phyloP scores from a whole-genome alignment of 352 stramenopile species.

The Pythium insidiosum region DNA sequence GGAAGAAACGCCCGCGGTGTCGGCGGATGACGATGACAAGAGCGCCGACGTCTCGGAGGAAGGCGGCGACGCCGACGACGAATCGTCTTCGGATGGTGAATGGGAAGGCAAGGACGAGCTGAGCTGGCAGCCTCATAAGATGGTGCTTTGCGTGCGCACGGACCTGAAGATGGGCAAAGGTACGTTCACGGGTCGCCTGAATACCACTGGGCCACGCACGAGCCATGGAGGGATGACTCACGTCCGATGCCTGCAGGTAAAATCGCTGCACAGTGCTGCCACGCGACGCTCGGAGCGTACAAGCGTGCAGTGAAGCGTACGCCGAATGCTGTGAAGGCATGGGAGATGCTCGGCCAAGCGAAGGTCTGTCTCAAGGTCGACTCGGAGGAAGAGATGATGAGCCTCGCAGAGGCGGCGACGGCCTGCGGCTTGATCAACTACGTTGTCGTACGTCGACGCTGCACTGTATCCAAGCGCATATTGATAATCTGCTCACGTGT shows the following conservation, averaged over 20 bases:
- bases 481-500: neutral
- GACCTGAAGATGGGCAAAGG: conserved; percentile 96
- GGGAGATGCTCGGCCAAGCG: conserved; percentile 79
- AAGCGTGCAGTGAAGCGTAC: conserved; percentile 85
- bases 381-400: conserved; percentile 76
- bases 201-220: neutral
- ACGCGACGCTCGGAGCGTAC: conserved; percentile 92
- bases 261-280: conserved; percentile 81
- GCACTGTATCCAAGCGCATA: neutral
- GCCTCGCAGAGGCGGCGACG: conserved; percentile 48
- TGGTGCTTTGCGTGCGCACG: conserved; percentile 94
- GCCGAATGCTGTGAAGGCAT: conserved; percentile 54
- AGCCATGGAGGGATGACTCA: neutral
- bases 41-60: neutral
- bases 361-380: conserved; percentile 85
- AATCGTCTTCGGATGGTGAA: conserved; percentile 35
- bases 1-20: neutral
- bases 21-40: neutral
- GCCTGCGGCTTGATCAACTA: conserved; percentile 69
- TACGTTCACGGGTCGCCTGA: conserved; percentile 2
- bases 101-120: conserved; percentile 57
- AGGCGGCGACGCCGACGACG: conserved; percentile 7
- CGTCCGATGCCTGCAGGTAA: conserved; percentile 50
- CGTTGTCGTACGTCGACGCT: conserved; percentile 59
- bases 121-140: conserved; percentile 79